A percentile compares a stretch with the other conserved stretches of the same genome.
Evolutionary conservation across 768 basidiomycete genomes (phyloP).

Genomic region (Lentinula guzmanii): DNA sequence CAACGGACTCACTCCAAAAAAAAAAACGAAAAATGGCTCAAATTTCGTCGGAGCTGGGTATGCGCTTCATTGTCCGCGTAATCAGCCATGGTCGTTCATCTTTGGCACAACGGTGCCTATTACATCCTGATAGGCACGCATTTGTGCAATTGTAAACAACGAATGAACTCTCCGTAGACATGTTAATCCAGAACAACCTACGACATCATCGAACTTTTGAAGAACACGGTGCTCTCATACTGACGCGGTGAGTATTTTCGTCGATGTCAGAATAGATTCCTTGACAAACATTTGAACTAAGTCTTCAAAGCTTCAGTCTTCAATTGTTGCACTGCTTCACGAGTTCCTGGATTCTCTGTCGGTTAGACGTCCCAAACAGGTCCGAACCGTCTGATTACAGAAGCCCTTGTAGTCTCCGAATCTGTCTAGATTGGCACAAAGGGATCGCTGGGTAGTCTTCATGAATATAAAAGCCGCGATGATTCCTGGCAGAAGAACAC

Average conservation of each 20-base stretch:
- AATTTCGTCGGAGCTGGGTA: too few species aligned
- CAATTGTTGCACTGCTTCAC: not conserved
- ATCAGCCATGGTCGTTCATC: not conserved
- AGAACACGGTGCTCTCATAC: not conserved
- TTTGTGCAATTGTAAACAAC: not conserved
- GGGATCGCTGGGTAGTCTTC: not conserved
- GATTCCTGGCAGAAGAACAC: not conserved
- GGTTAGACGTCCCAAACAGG: not conserved
- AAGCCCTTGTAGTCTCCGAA: not conserved
- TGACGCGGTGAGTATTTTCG: not conserved
- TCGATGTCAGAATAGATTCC: not conserved
- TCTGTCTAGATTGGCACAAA: not conserved
- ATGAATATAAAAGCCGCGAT: not conserved
- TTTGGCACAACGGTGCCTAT: not conserved
- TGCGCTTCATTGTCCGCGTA: not conserved
- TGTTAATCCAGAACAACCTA: not conserved
- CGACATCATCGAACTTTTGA: not conserved
- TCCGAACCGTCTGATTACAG: not conserved
- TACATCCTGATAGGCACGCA: not conserved
- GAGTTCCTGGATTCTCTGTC: constrained; percentile 4
- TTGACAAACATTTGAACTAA: not conserved
- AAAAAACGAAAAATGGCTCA: not conserved
- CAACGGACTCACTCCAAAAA: not conserved
- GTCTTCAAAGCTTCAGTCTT: not conserved
- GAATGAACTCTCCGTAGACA: not conserved